phyloP scores from a whole-genome alignment of 306 rosid genomes.

The Trifolium pratense region DNA sequence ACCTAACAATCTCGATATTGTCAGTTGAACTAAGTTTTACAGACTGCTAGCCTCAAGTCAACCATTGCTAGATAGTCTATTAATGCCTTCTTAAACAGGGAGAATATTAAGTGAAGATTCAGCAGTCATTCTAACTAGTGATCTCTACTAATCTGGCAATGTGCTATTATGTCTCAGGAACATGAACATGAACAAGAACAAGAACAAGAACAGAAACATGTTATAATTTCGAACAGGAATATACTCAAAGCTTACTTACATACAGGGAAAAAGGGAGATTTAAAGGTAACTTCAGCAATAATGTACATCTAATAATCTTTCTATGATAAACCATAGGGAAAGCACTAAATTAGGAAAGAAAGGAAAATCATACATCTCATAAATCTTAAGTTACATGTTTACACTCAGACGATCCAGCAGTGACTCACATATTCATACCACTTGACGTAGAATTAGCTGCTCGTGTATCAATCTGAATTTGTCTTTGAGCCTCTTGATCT shows the following conservation, averaged over 20 bases:
- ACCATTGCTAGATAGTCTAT: too few relatives aligned
- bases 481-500: conserved; percentile 93
- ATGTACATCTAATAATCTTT: conserved; percentile 29
- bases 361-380: conserved; percentile 21
- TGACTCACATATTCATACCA: conserved; percentile 38
- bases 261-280: background rate
- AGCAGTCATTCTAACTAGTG: background rate
- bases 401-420: conserved; percentile 21
- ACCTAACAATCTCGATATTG: too few relatives aligned
- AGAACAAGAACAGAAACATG: background rate
- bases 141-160: background rate
- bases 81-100: background rate
- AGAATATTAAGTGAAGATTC: background rate
- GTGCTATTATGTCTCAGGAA: background rate
- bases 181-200: background rate
- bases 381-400: conserved; percentile 18
- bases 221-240: background rate
- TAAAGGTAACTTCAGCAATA: conserved; percentile 9
- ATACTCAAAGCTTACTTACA: background rate
- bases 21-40: background rate
- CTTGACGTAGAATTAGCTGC: conserved; percentile 62
- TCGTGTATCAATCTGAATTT: conserved; percentile 82
- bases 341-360: conserved; percentile 26
- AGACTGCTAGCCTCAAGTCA: too few relatives aligned
- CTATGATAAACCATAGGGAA: conserved; percentile 5